Percentiles rank a stretch among this genome's conserved stretches.
Conservation (phyloP, 768 basidiomycete species). For the Chalciporus piperatus region DNA sequence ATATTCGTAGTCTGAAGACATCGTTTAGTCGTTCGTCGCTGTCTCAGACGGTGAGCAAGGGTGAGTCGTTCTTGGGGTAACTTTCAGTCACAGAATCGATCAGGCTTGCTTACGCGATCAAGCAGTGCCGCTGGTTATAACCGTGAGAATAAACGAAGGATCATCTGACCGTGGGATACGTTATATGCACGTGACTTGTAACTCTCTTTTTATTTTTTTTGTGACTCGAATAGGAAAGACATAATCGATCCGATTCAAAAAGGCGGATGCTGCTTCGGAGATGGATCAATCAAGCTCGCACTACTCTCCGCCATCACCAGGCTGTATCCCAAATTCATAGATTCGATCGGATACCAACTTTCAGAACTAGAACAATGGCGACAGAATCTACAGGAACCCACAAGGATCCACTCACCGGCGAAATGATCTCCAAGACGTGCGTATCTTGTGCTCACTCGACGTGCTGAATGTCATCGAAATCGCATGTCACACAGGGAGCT, state of each 20-base stretch:
- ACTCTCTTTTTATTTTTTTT: slow-evolving; percentile 13
- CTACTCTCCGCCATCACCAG: slow-evolving; percentile 8
- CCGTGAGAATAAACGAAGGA: slow-evolving; percentile 15
- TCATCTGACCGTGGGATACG: neutral
- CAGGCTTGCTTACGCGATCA: slow-evolving; percentile 26
- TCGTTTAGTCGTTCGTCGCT: slow-evolving; percentile 23
- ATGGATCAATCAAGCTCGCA: slow-evolving; percentile 17
- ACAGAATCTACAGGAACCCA: slow-evolving; percentile 36
- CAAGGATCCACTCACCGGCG: slow-evolving; percentile 88
- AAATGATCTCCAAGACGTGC: slow-evolving; percentile 95
- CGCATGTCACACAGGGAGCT: slow-evolving; percentile 62
- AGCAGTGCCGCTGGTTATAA: slow-evolving; percentile 14
- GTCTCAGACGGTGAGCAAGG: slow-evolving; percentile 18
- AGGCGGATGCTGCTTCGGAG: slow-evolving; percentile 25
- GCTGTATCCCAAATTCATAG: neutral
- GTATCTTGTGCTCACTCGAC: slow-evolving; percentile 25
- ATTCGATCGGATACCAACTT: slow-evolving; percentile 5
- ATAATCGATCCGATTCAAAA: slow-evolving; percentile 24
- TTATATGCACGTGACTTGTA: slow-evolving; percentile 5
- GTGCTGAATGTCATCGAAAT: slow-evolving; percentile 21
- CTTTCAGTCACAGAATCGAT: slow-evolving; percentile 23
- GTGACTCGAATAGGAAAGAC: slow-evolving; percentile 29
- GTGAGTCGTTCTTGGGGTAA: slow-evolving; percentile 1
- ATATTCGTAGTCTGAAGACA: slow-evolving; percentile 68
- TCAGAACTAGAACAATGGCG: slow-evolving; percentile 34